Conservation (phyloP, 257 asterid species). For the Phtheirospermum japonicum region DNA sequence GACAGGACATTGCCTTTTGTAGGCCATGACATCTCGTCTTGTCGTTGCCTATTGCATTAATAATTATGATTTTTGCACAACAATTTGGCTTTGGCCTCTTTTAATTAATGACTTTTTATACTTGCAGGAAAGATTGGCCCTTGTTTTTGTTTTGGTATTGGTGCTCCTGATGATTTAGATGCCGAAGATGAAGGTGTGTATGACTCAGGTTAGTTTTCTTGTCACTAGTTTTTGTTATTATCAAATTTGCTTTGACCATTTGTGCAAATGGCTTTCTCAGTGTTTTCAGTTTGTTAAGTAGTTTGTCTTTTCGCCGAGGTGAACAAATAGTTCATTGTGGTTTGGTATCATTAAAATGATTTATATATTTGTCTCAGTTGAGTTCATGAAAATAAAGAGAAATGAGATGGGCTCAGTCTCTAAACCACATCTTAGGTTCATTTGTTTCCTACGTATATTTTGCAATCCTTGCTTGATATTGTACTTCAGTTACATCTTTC, state of each 20-base stretch:
- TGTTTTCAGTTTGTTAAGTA: neutral
- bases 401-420: neutral
- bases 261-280: neutral
- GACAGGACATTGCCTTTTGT: neutral
- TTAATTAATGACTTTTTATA: slow-evolving; percentile 29
- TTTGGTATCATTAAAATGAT: no score
- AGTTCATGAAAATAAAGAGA: slow-evolving; percentile 21
- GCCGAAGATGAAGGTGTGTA: slow-evolving; percentile 94
- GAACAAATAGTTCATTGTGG: no score
- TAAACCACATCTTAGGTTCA: neutral
- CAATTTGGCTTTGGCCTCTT: slow-evolving; percentile 9
- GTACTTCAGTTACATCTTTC: no score
- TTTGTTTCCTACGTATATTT: neutral
- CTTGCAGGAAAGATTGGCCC: slow-evolving; percentile 77
- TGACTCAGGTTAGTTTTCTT: slow-evolving; percentile 61
- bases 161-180: slow-evolving; percentile 94
- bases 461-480: neutral
- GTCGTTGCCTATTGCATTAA: neutral
- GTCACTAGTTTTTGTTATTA: no score
- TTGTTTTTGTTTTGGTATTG: slow-evolving; percentile 95
- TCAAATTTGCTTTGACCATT: slow-evolving; percentile 13
- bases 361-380: no score
- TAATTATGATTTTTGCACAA: neutral
- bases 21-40: neutral
- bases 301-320: no score